These are phyloP conservation scores for Beauveria varroae DNA, from an alignment of 2,329 filamentous ascomycete genomes.

Conservation along the genomic window DNA sequence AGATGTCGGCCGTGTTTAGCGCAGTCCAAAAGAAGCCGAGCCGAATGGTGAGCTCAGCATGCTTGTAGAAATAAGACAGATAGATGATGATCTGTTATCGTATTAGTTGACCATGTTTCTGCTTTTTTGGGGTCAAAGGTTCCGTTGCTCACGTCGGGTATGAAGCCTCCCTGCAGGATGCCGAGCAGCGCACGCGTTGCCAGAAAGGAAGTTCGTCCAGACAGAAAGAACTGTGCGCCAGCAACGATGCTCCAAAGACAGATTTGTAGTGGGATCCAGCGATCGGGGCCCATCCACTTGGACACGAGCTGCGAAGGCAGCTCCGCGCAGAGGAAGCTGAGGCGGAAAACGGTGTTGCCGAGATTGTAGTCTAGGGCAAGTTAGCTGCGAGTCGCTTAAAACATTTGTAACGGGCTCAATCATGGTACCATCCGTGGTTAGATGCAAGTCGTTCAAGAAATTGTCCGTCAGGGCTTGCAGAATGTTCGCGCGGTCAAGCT, in stretches of 20 bases:
- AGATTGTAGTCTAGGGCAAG: slow-evolving; percentile 24
- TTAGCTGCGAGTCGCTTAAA: neutral
- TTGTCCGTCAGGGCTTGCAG: slow-evolving; percentile 40
- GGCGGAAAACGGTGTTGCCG: slow-evolving; percentile 25
- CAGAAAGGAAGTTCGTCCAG: slow-evolving; percentile 31
- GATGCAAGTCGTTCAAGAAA: slow-evolving; percentile 33
- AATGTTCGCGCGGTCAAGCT: slow-evolving; percentile 42
- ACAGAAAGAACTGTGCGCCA: slow-evolving; percentile 36
- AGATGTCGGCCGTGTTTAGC: slow-evolving; percentile 48
- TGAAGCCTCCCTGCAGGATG: slow-evolving; percentile 38
- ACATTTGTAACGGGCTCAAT: too few species aligned
- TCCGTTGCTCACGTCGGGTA: slow-evolving; percentile 29
- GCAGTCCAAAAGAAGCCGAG: slow-evolving; percentile 65
- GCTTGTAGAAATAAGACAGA: slow-evolving; percentile 70
- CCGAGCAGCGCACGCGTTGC: slow-evolving; percentile 31
- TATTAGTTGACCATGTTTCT: neutral
- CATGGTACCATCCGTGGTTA: slow-evolving; percentile 32
- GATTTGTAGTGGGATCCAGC: slow-evolving; percentile 55
- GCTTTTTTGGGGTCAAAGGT: neutral
- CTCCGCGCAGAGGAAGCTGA: slow-evolving; percentile 26
- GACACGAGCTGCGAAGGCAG: slow-evolving; percentile 53
- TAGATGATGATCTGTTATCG: slow-evolving; percentile 48
- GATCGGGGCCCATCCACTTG: slow-evolving; percentile 51
- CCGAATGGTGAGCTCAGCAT: slow-evolving; percentile 58
- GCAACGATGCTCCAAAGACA: slow-evolving; percentile 48